phyloP scores from a whole-genome alignment of 2,329 filamentous ascomycete genomes.

The Pseudogymnoascus sp. region DNA sequence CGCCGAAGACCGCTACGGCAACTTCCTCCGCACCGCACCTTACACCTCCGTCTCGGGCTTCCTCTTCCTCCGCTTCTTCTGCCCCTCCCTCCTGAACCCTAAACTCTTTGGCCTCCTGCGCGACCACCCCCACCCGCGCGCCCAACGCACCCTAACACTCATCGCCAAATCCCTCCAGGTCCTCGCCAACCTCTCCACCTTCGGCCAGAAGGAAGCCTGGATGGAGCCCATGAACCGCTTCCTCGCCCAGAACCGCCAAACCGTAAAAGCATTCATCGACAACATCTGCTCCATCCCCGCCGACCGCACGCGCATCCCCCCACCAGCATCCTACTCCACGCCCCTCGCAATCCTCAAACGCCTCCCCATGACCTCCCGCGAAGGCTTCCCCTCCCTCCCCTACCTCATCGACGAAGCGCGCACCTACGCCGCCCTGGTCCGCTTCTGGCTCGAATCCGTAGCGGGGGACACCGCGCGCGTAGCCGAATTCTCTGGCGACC shows the following conservation, averaged over 20 bases:
- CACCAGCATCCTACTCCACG: constrained; percentile 83
- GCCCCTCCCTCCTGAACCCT: constrained; percentile 89
- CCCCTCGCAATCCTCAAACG: constrained; percentile 84
- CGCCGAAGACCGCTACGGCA: constrained; percentile 88
- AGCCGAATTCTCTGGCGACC: constrained; percentile 21
- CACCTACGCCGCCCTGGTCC: constrained; percentile 76
- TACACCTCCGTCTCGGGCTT: constrained; percentile 96
- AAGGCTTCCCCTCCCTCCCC: constrained; percentile 88
- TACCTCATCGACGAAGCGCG: constrained; percentile 86
- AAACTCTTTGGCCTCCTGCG: constrained; percentile 80
- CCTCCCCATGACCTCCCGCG: constrained; percentile 69
- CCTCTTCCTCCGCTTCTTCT: constrained; percentile 89
- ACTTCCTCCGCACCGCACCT: constrained; percentile 79
- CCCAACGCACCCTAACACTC: constrained; percentile 81
- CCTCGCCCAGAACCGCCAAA: constrained; percentile 63
- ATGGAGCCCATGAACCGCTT: constrained; percentile 99
- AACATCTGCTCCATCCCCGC: constrained; percentile 75
- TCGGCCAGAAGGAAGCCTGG: constrained; percentile 94
- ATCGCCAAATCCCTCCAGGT: constrained; percentile 91
- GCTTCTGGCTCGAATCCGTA: constrained; percentile 63
- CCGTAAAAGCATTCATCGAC: constrained; percentile 84
- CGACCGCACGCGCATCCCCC: constrained; percentile 54
- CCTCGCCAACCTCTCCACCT: constrained; percentile 81
- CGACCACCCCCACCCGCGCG: constrained; percentile 75
- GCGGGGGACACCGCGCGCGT: constrained; percentile 13